Conservation (phyloP, 1,284 basidiomycete species). For the Porogramme epimiltina region DNA sequence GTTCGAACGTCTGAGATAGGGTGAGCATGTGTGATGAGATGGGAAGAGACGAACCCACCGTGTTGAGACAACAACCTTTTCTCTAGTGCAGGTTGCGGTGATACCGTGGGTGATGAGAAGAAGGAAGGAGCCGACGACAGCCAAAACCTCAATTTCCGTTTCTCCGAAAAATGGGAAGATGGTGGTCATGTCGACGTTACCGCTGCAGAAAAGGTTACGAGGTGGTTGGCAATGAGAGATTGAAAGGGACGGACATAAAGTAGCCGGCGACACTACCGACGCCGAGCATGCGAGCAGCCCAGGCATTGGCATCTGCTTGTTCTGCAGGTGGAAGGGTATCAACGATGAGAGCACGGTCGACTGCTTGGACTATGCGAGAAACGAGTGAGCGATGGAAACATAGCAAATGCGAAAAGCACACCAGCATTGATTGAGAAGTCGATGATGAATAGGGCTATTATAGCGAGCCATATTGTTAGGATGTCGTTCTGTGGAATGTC, state of each 20-base stretch:
- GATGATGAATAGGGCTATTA: conserved; percentile 85
- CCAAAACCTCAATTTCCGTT: conserved; percentile 79
- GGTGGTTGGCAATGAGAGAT: not conserved
- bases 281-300: conserved; percentile 90
- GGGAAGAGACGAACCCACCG: conserved; percentile 31
- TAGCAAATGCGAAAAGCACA: conserved; percentile 30
- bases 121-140: conserved; percentile 55
- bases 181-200: conserved; percentile 71
- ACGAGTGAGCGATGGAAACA: not conserved
- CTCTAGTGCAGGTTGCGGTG: conserved; percentile 71
- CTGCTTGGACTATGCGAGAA: conserved; percentile 65
- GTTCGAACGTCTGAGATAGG: conserved; percentile 26
- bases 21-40: not conserved
- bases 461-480: conserved; percentile 78
- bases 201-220: conserved; percentile 40
- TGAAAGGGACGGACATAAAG: conserved; percentile 65
- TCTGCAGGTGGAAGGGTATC: conserved; percentile 67
- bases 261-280: conserved; percentile 84
- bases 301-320: conserved; percentile 90
- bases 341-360: conserved; percentile 82
- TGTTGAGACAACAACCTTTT: conserved; percentile 69
- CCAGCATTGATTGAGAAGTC: conserved; percentile 94
- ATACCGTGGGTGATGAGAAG: conserved; percentile 56
- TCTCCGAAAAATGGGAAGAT: conserved; percentile 73
- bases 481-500: conserved; percentile 51